Evolutionary conservation across 1,139 yeast genomes (phyloP).

Genomic region (Pichia sp.): DNA sequence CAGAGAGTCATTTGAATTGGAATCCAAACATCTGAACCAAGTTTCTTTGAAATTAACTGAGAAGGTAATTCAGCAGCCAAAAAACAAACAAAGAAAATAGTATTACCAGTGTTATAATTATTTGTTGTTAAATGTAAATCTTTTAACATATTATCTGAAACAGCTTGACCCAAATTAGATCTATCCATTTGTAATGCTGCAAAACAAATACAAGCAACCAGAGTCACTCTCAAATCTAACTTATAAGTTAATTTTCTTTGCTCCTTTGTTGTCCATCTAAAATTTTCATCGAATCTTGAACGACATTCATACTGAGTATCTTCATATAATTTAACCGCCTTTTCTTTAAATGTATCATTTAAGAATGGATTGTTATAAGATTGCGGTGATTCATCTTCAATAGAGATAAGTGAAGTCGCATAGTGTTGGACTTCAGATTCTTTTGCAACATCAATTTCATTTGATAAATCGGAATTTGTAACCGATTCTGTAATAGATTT

Average conservation of each 20-base stretch:
- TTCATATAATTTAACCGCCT: constrained; percentile 39
- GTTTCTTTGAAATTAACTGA: constrained; percentile 43
- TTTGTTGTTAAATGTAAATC: constrained; percentile 41
- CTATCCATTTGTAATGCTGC: constrained; percentile 48
- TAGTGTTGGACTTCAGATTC: no score
- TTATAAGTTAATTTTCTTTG: constrained; percentile 33
- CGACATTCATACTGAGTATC: constrained; percentile 39
- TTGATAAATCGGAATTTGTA: no score
- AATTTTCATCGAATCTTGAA: constrained; percentile 37
- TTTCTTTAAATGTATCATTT: constrained; percentile 37
- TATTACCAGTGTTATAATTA: constrained; percentile 44
- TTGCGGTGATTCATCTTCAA: constrained; percentile 10
- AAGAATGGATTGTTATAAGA: constrained; percentile 25
- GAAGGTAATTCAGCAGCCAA: constrained; percentile 49
- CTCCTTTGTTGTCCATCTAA: constrained; percentile 44
- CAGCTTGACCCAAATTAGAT: constrained; percentile 44
- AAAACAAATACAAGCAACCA: constrained; percentile 46
- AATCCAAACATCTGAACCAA: constrained; percentile 51
- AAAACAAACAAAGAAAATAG: constrained; percentile 40
- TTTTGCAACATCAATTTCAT: no score
- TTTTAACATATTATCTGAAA: constrained; percentile 41
- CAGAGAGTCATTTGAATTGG: constrained; percentile 47
- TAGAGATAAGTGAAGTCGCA: no score
- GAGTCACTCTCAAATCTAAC: constrained; percentile 40
- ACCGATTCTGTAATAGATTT: no score